Conservation (phyloP, 2,329 filamentous ascomycete genomes). For the Geosmithia morbida region DNA sequence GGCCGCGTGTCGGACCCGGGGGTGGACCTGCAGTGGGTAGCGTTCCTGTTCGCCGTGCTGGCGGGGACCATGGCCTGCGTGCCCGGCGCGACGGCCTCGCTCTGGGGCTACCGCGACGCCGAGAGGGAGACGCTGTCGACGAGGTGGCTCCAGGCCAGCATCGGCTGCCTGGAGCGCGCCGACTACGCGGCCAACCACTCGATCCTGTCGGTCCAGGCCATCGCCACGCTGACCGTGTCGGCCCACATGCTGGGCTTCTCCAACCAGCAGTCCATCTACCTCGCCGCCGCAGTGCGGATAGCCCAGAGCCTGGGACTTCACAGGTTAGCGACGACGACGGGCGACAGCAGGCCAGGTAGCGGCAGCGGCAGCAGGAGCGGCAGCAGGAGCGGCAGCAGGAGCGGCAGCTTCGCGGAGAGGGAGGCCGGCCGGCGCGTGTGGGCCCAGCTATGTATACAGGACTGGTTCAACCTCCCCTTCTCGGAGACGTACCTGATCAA, state of each 20-base stretch:
- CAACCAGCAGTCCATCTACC: constrained; percentile 28
- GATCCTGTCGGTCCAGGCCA: constrained; percentile 27
- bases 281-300: constrained; percentile 28
- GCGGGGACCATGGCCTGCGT: constrained; percentile 25
- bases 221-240: constrained; percentile 30
- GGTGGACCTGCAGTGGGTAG: constrained; percentile 27
- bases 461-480: constrained; percentile 21
- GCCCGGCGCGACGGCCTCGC: constrained; percentile 14
- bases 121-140: constrained; percentile 25
- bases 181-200: constrained; percentile 22
- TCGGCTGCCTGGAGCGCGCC: constrained; percentile 27
- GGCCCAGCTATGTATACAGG: constrained; percentile 21
- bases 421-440: constrained; percentile 19
- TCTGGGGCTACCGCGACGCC: constrained; percentile 26
- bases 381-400: too few species aligned
- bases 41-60: constrained; percentile 27
- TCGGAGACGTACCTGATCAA: constrained; percentile 22
- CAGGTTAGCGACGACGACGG: constrained; percentile 13
- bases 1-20: constrained; percentile 11
- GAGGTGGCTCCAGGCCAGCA: constrained; percentile 28
- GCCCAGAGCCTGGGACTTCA: constrained; percentile 32
- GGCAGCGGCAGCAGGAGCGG: too few species aligned
- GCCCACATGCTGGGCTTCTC: constrained; percentile 32
- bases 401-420: constrained; percentile 6
- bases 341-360: background rate